Base-by-base conservation (phyloP, 176 grass and related monocot species). In the Carex scoparia region DNA sequence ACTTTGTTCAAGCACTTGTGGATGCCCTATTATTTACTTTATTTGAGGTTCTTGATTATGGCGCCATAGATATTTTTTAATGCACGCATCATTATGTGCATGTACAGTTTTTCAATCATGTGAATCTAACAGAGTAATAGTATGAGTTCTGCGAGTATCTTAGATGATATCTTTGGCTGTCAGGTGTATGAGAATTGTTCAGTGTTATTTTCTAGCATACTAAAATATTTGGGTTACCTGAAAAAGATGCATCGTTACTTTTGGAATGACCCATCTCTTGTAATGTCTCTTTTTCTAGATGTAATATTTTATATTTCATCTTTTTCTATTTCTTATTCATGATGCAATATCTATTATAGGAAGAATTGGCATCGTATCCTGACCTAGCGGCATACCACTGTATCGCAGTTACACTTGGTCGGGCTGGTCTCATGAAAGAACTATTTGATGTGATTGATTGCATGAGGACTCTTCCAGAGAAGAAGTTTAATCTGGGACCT, bases 371-470 rank as follows among this genome's bases (percentile, higher is more conserved):
- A 86, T 94, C 92, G 35, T 98, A 98, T 86, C 95, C 95, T 86
- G 95, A 98, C 60, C 88, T 93, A 55, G 92, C 95, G 6, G 87
- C 95, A 69, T 95, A 98, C 88, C 91, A 90, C 89, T 98, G 95
- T 94, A 93, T 98, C 59, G 89, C 91, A 66, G 93, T 94, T 37
- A 90, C 85, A 85, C 92, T 98, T 4, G 95, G 95, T 57, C 93
- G 95, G 93, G 91, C 93, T 86, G 95, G 95, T 60, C 88, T 98
- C 81, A 85, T 98, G 85, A 95, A 94, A 90, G 95, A 94, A 90
- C 85, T 98, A 86, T 98, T 98, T 79, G 93, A 98, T 91, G 89
- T 98, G 30, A 95, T 98, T 60, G 95, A 98, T 81, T 92, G 91
- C 85, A 95, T 98, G 95, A 81, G 61, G 86, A 89, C 86, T 85